These are phyloP conservation scores for Leccinum variicolor DNA, from an alignment of 768 basidiomycete species.

Conservation along the genomic window DNA sequence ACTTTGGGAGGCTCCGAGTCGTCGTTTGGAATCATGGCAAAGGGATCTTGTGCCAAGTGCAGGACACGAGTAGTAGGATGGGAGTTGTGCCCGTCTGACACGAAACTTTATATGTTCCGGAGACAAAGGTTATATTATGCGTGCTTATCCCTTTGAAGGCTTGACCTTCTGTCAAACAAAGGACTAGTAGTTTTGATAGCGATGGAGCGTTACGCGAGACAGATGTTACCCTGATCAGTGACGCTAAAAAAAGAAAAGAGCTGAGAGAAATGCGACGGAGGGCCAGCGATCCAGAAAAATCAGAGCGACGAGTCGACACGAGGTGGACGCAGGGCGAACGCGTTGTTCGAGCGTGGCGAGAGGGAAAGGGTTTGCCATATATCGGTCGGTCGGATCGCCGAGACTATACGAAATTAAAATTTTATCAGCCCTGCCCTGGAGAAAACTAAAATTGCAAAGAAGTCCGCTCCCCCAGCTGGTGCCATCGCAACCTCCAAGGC, in stretches of 20 bases:
- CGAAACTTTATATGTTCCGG: slow-evolving; percentile 6
- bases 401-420: not conserved
- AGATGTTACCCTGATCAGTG: slow-evolving; percentile 3
- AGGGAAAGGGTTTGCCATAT: not conserved
- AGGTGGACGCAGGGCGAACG: slow-evolving; percentile 8
- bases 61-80: not conserved
- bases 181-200: not conserved
- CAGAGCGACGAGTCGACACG: slow-evolving; percentile 1
- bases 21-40: slow-evolving; percentile 8
- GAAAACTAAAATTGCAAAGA: not conserved
- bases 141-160: not conserved
- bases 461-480: not conserved
- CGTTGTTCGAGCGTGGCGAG: slow-evolving; percentile 1
- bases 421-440: not conserved
- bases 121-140: not conserved
- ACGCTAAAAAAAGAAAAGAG: not conserved
- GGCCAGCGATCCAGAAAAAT: not conserved
- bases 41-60: not conserved
- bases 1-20: not conserved
- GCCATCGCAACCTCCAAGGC: not conserved
- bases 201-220: slow-evolving; percentile 1
- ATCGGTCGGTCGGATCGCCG: not conserved
- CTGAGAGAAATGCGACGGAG: not conserved
- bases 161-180: not conserved
- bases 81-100: not conserved